Evolutionary conservation across 2,329 filamentous ascomycete species (phyloP), one percentile per base, ranked within the genome.

Genomic region (Zelopaecilomyces penicillatus): DNA sequence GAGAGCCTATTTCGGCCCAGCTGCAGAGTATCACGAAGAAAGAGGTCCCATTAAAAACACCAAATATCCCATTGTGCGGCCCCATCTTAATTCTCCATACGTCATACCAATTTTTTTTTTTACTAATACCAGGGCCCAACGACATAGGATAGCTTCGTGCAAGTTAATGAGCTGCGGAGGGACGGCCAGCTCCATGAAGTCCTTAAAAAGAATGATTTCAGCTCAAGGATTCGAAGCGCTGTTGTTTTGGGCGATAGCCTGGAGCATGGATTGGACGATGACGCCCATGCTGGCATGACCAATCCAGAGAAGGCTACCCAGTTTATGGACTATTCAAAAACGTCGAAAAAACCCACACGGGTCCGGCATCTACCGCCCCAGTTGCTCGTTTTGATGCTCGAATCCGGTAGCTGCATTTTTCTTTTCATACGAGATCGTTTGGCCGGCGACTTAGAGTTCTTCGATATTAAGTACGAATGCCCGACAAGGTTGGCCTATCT

Each of bases 151-250:
- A 77, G 85, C 50, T 87, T 80, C 54, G 76, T 98, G 37, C 83
- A 91, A 53, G 80, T 97, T 51, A 85, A 82, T 54, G 85, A 95
- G 60, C 75, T 93, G 3, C 71, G 73, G 5, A 70, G 71, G 37
- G 78, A 85, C 57, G 82, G 82, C 1, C 82, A 85, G 55, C 73
- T 95, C 27, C 78, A 82, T 51, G 80, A 88, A 57, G 71, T 95
- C n/a, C 72, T 77, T n/a, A 77, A 78, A 48, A 94, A 90, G 63
- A 73, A 75, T 35, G 82, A 95, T 59, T 91, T 97, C 60, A 81
- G 82, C 43, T 77, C 80, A 30, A 77, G 81, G 37, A 96, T 97
- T 51, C 74, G 85, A 48, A 85, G 87, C 55, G 88, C 88, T 4
- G 78, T 78, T 46, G 80, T 90, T 10, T 76, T 97, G 54, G 87